Base-by-base conservation (phyloP, 768 basidiomycete species). In the Rhizopogon rudus region DNA sequence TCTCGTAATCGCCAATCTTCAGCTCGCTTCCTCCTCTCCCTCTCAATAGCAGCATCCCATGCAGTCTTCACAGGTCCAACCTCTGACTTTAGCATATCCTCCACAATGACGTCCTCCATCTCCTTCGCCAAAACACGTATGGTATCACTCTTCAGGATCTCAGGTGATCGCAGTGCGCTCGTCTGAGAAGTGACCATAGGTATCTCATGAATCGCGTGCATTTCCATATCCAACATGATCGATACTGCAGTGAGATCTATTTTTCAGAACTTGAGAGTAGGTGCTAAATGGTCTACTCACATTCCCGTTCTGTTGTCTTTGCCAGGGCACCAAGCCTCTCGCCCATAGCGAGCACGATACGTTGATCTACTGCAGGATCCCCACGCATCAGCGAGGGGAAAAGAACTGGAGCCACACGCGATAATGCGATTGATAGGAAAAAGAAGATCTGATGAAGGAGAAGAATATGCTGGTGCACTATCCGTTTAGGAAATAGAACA, bases 401-500 rank as follows among this genome's bases (percentile, higher is more conserved):
- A 53, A 93, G 72, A 31, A 81, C 80, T 0, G 91, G 91, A 0
- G 81, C 81, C 5, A 93, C 82, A 17, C 86, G 76, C 14, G 80
- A 81, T 9, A 92, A 76, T 0, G 88, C 90, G 40, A 91, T 78
- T 31, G 82, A 88, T 54, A 86, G 63, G 66, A 89, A 85, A 62
- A 91, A 71, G 68, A 90, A 92, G 28, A 89, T 64, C 58, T 91
- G 84, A 62, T 90, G 91, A 40, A 93, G 74, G 68, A 92, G 81
- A 39, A 81, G 71, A 57, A 91, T 78, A 68, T 93, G 88, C 64
- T 94, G 91, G 66, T 85, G 87, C 1, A 81, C 77, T 1, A 88
- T 80, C 12, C 88, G 80, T 6, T 74, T 71, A 0, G 89, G 90
- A 70, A 89, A 86, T 40, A 80, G 20, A 29, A 60, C 52, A 42